Evolutionary conservation across 2,329 filamentous ascomycete genomes (phyloP).

Genomic region (Pochonia chlamydosporia): DNA sequence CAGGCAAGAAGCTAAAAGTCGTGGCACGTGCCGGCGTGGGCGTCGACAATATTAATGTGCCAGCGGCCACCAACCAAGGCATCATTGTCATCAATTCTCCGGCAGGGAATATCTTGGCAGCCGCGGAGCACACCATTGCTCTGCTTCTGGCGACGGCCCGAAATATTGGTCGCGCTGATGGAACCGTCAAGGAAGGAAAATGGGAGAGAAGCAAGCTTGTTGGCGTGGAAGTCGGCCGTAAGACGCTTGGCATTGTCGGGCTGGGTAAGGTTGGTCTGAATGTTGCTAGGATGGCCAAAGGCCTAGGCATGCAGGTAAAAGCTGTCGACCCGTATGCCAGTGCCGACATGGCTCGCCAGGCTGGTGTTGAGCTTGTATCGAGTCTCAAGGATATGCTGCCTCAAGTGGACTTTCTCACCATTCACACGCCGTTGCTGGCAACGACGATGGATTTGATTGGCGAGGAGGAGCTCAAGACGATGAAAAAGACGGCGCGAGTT

Average conservation of each 20-base stretch:
- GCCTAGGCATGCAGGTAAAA: conserved; percentile 69
- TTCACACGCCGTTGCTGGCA: conserved; percentile 75
- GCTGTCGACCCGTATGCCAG: conserved; percentile 76
- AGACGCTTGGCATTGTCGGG: conserved; percentile 71
- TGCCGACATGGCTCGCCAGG: conserved; percentile 61
- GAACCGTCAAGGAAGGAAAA: conserved; percentile 62
- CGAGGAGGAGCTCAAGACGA: conserved; percentile 57
- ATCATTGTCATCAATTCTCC: conserved; percentile 79
- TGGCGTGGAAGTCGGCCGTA: conserved; percentile 72
- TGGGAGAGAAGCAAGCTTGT: conserved; percentile 74
- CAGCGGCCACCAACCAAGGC: conserved; percentile 64
- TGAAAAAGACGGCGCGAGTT: conserved; percentile 69
- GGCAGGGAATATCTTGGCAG: conserved; percentile 73
- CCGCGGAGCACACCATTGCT: conserved; percentile 72
- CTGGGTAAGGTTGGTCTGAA: conserved; percentile 79
- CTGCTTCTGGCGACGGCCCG: conserved; percentile 69
- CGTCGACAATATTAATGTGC: conserved; percentile 76
- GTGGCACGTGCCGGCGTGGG: conserved; percentile 77
- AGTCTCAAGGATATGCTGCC: conserved; percentile 55
- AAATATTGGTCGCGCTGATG: conserved; percentile 65
- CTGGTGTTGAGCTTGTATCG: conserved; percentile 58
- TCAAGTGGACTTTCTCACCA: conserved; percentile 68
- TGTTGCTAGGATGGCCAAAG: conserved; percentile 72
- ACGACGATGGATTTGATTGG: conserved; percentile 71
- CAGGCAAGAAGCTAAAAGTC: conserved; percentile 65